Percentiles rank a stretch among this genome's conserved stretches.
phyloP scores from a whole-genome alignment of 139 green algal genomes.

The Yamagishiella unicocca region DNA sequence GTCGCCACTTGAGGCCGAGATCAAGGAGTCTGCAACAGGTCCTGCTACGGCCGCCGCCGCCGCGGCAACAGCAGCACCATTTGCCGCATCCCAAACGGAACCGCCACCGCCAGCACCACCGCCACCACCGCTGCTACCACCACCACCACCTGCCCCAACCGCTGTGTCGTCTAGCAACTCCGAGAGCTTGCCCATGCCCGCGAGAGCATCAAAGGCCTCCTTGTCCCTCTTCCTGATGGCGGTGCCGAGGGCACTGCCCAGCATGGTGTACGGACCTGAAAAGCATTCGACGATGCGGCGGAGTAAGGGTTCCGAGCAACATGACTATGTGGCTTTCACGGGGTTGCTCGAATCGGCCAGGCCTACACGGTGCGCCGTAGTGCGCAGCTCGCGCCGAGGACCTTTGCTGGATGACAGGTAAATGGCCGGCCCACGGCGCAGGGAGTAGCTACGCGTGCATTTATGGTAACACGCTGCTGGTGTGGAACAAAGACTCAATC shows the following conservation, averaged over 20 bases:
- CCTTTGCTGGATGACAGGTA: no score
- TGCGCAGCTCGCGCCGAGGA: no score
- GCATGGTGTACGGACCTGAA: constrained; percentile 41
- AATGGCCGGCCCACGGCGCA: no score
- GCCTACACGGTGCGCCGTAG: no score
- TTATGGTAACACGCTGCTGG: no score
- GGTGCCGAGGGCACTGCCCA: constrained; percentile 37
- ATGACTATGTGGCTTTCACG: no score
- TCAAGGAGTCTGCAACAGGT: no score
- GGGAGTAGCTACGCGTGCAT: no score
- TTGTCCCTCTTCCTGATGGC: constrained; percentile 45
- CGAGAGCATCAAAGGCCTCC: constrained; percentile 35
- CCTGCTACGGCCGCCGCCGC: not conserved
- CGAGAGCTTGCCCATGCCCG: constrained; percentile 28
- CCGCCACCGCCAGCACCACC: not conserved
- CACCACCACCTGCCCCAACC: not conserved
- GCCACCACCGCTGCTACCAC: not conserved
- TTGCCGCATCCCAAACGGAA: not conserved
- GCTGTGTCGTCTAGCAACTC: constrained; percentile 35
- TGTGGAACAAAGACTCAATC: no score
- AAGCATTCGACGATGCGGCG: no score
- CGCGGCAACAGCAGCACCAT: not conserved
- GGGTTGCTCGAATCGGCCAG: no score
- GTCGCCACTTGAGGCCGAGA: not conserved
- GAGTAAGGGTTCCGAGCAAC: no score